Evolutionary conservation across 2,329 filamentous ascomycete species (phyloP).

Genomic region (Pseudogymnoascus sp.): DNA sequence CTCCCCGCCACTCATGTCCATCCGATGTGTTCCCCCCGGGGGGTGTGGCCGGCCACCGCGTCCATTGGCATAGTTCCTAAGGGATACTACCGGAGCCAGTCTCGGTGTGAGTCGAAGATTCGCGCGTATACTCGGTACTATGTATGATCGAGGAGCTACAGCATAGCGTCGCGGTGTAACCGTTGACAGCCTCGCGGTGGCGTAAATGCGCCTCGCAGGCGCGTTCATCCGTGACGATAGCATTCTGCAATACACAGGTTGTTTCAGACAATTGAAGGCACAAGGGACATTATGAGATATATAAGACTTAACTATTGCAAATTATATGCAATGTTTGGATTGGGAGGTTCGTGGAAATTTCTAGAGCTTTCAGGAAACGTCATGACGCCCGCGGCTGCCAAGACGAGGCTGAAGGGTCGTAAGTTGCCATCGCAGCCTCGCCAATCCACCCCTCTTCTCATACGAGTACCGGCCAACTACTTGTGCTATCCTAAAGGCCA

Average conservation of each 20-base stretch:
- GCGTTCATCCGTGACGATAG: background rate
- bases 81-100: conserved; percentile 34
- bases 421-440: background rate
- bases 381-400: background rate
- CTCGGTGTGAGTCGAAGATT: conserved; percentile 14
- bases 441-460: background rate
- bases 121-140: conserved; percentile 12
- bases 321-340: background rate
- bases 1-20: conserved; percentile 70
- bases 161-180: background rate
- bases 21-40: conserved; percentile 85
- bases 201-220: background rate
- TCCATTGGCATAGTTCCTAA: conserved; percentile 58
- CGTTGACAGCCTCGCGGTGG: background rate
- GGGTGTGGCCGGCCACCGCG: conserved; percentile 63
- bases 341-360: background rate
- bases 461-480: background rate
- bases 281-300: background rate
- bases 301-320: background rate
- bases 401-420: background rate
- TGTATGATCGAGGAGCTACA: background rate
- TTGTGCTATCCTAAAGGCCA: no score
- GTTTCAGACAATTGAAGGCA: background rate
- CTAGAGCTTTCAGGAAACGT: background rate
- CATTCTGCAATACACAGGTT: background rate